Evolutionary conservation across 2,329 filamentous ascomycete genomes (phyloP), one percentile per base, ranked within the genome.

Genomic region (Clonostachys sp.): DNA sequence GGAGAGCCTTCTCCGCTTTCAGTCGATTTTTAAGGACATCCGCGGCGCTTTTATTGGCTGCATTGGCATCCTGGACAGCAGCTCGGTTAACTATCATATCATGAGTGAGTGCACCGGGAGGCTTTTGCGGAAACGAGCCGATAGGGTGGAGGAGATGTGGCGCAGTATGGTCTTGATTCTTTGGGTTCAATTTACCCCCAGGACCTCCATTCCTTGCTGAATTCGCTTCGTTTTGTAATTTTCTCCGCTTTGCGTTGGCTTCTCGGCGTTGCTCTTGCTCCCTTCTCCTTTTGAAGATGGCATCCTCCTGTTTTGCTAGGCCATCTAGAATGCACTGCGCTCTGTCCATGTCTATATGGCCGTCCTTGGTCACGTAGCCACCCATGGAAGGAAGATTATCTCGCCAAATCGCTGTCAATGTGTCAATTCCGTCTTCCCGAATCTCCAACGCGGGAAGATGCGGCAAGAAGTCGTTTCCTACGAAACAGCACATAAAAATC

Each of bases 401-500:
- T 61, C 89, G 86, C 94, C 95, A 99, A 48, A 99, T 94, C n/a
- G 89, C 86, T 55, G 91, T 95, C 48, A 99, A 75, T 1, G 91
- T 95, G 62, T 99, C 92, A 61, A 99, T 99, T 44, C 92, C 92
- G 63, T 96, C 91, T 61, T 99, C 94, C 51, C 94, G 84, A 64
- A 99, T 97, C 65, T 97, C 94, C 49, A 99, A 78, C 59, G 92
- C 95, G n/a, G 94, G 94, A 49, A 99, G 75, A 75, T 99, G 94
- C 45, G 94, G 94, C 56, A 99, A 72, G 71, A 99, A 99, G 73
- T 99, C 95, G 67, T 99, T 99, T 55, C 92, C 92, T 48, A 97
- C 92, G 64, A 97, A 97, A 72, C 95, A 97, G 71, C 92, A 97
- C 84, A 97, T 94, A 66, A 97, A 97, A 13, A 97, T 90, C 94